phyloP scores from a whole-genome alignment of 225 moss, liverwort and hornwort species.

The Asterella californica region DNA sequence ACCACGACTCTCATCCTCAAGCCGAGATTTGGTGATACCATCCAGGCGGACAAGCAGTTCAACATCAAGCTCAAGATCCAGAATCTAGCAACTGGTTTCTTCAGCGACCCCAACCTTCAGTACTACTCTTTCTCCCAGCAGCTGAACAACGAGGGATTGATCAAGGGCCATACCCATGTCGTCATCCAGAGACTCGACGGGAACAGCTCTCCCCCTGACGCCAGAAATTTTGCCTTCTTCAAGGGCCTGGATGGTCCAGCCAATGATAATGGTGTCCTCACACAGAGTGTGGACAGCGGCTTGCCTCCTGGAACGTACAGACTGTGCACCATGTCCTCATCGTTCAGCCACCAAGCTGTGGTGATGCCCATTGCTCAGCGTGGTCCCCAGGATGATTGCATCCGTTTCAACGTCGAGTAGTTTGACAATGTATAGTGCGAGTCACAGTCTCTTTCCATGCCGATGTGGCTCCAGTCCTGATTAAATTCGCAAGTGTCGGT shows the following conservation, averaged over 20 bases:
- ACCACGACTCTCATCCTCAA: neutral
- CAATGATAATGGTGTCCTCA: neutral
- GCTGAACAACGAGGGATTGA: neutral
- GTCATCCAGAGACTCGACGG: neutral
- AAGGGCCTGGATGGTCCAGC: neutral
- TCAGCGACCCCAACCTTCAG: neutral
- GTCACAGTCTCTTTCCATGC: too few species aligned
- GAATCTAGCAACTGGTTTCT: neutral
- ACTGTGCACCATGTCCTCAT: neutral
- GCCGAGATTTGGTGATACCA: neutral
- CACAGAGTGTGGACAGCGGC: neutral
- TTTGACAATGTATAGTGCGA: too few species aligned
- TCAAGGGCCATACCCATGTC: conserved; percentile 1
- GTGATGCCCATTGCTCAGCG: too few species aligned
- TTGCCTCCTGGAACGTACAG: neutral
- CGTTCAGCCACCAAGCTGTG: neutral
- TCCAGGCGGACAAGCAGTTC: neutral
- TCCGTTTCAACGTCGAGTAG: neutral
- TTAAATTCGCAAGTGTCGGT: too few species aligned
- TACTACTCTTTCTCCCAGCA: conserved; percentile 8
- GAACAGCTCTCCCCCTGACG: neutral
- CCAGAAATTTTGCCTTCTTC: neutral
- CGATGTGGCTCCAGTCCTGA: too few species aligned
- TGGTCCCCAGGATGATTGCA: conserved; percentile 18
- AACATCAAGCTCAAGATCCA: neutral